Conservation (phyloP, 768 basidiomycete genomes). For the Strobilomyces confusus region DNA sequence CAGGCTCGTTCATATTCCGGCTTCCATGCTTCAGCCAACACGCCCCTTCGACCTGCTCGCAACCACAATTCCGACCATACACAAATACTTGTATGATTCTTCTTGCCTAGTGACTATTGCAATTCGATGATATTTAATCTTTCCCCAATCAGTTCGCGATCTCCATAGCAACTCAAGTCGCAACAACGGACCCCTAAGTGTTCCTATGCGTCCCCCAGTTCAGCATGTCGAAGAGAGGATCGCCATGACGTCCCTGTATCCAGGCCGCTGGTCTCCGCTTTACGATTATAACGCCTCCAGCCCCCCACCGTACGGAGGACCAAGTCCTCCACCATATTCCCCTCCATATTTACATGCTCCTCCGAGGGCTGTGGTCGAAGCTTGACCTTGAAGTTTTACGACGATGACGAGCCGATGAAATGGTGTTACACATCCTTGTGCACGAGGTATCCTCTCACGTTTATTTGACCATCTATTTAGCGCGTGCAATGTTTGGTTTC, state of each 20-base stretch:
- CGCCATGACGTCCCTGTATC: background rate
- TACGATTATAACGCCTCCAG: background rate
- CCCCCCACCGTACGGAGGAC: conserved; percentile 11
- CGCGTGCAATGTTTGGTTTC: background rate
- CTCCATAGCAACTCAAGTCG: too few relatives aligned
- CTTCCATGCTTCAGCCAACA: background rate
- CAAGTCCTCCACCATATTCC: conserved; percentile 11
- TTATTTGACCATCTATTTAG: background rate
- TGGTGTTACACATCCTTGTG: background rate
- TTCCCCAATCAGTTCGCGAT: background rate
- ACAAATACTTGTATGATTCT: background rate
- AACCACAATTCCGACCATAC: background rate
- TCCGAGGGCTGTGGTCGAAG: background rate
- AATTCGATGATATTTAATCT: background rate
- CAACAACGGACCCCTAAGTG: background rate
- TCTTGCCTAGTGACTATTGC: background rate
- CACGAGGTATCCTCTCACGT: background rate
- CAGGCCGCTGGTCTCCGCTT: background rate
- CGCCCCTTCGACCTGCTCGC: background rate
- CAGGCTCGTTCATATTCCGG: conserved; percentile 1
- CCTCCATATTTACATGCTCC: background rate
- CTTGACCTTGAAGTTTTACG: background rate
- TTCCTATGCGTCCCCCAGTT: background rate
- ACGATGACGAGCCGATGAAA: background rate
- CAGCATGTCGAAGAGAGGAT: conserved; percentile 6